phyloP scores from a whole-genome alignment of 192 early-diverging fungal species.

The Paraglomus brasilianum region DNA sequence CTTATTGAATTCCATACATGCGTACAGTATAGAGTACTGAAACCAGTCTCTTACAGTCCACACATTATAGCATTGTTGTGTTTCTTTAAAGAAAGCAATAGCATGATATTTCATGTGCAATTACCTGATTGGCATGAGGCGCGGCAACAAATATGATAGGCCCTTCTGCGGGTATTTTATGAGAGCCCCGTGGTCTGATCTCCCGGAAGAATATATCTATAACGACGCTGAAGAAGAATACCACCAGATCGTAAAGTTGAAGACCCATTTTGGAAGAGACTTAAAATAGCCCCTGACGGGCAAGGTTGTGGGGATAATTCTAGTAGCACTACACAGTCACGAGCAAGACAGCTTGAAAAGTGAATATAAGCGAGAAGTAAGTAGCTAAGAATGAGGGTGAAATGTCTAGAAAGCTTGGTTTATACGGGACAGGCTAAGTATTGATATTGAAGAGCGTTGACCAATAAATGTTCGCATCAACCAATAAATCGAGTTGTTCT shows the following conservation, averaged over 20 bases:
- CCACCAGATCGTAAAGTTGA: constrained; percentile 66
- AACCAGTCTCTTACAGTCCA: not conserved
- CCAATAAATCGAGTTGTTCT: too few species aligned
- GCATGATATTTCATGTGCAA: constrained; percentile 15
- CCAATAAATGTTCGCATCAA: too few species aligned
- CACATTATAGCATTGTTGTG: not conserved
- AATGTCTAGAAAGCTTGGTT: too few species aligned
- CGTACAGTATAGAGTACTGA: not conserved
- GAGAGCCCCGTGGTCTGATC: constrained; percentile 77
- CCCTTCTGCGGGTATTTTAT: constrained; percentile 79
- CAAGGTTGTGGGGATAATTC: too few species aligned
- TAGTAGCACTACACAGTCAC: too few species aligned
- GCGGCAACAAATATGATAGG: constrained; percentile 94
- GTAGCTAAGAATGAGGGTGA: too few species aligned
- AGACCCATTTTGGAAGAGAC: constrained; percentile 35
- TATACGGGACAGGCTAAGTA: too few species aligned
- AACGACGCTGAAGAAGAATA: constrained; percentile 64
- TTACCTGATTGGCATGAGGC: constrained; percentile 74
- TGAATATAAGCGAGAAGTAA: too few species aligned
- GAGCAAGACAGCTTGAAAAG: too few species aligned
- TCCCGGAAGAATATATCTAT: constrained; percentile 88
- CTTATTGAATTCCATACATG: not conserved
- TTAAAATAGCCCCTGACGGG: too few species aligned
- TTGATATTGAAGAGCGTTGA: too few species aligned
- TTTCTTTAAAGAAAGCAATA: constrained; percentile 6